phyloP scores from a whole-genome alignment of 2,329 filamentous ascomycete species.

The Didymosphaeria variabile region DNA sequence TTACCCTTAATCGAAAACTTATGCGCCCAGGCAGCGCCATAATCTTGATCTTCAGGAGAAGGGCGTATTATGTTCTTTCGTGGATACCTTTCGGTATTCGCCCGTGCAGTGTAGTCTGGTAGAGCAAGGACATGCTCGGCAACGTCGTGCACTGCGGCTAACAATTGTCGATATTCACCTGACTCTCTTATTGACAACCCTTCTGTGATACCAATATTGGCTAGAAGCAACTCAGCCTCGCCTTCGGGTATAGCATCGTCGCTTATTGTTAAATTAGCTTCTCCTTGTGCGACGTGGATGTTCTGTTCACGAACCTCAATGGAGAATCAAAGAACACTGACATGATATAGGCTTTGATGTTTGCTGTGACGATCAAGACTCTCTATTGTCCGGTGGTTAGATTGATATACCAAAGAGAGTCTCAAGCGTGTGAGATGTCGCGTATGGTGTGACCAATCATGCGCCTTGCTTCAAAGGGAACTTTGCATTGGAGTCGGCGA shows the following conservation, averaged over 20 bases:
- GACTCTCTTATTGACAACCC: constrained; percentile 50
- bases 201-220: constrained; percentile 33
- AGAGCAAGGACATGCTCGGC: constrained; percentile 56
- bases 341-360: constrained; percentile 22
- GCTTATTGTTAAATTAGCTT: constrained; percentile 21
- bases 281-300: constrained; percentile 8
- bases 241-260: constrained; percentile 34
- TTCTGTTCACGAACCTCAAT: constrained; percentile 25
- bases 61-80: constrained; percentile 57
- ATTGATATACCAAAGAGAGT: neutral
- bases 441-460: constrained; percentile 20
- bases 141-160: constrained; percentile 63
- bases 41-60: constrained; percentile 35
- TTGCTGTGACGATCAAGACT: neutral
- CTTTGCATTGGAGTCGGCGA: constrained; percentile 18
- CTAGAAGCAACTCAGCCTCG: constrained; percentile 33
- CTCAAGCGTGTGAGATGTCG: neutral
- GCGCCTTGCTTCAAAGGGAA: constrained; percentile 4
- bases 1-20: constrained; percentile 57
- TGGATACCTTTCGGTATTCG: constrained; percentile 56
- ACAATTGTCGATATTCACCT: constrained; percentile 58
- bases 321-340: constrained; percentile 43
- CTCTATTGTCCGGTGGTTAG: neutral
- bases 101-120: constrained; percentile 58
- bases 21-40: constrained; percentile 63